Conservation (phyloP, 1,284 basidiomycete genomes). For the Ustilago nuda region DNA sequence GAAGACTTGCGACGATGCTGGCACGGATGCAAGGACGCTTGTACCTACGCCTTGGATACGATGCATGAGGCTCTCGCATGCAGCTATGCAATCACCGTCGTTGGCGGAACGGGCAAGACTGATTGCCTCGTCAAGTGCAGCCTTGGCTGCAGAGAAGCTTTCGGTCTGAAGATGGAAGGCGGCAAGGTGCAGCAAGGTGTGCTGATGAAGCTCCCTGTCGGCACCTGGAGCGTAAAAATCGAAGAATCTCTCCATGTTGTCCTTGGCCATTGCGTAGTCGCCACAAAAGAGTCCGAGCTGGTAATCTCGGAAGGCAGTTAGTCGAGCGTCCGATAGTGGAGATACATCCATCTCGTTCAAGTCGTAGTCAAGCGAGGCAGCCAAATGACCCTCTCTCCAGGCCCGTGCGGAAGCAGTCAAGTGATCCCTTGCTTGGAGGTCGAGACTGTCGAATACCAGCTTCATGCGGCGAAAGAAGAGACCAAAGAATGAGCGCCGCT, state of each 20-base stretch:
- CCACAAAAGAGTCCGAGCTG: conserved; percentile 44
- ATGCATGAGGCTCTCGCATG: conserved; percentile 46
- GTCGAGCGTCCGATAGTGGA: conserved; percentile 22
- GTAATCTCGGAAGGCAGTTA: conserved; percentile 35
- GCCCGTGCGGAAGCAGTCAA: conserved; percentile 27
- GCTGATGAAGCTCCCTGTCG: conserved; percentile 54
- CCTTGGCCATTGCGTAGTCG: conserved; percentile 43
- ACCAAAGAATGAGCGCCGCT: conserved; percentile 51
- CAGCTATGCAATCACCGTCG: conserved; percentile 46
- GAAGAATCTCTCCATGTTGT: conserved; percentile 52
- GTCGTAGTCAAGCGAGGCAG: neutral
- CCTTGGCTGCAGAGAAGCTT: conserved; percentile 39
- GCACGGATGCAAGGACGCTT: conserved; percentile 23
- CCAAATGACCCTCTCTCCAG: conserved; percentile 25
- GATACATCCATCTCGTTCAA: neutral
- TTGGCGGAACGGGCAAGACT: conserved; percentile 47
- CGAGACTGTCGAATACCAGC: conserved; percentile 49
- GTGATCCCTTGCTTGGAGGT: conserved; percentile 38
- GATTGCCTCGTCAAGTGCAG: conserved; percentile 46
- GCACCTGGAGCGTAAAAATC: conserved; percentile 51
- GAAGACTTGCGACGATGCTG: neutral
- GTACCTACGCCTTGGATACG: conserved; percentile 34
- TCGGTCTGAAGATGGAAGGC: conserved; percentile 41
- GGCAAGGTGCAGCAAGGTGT: conserved; percentile 44
- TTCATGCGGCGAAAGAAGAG: conserved; percentile 47